Evolutionary conservation across 2,329 filamentous ascomycete genomes (phyloP), one percentile per base, ranked within the genome.

Genomic region (Aureobasidium lini): DNA sequence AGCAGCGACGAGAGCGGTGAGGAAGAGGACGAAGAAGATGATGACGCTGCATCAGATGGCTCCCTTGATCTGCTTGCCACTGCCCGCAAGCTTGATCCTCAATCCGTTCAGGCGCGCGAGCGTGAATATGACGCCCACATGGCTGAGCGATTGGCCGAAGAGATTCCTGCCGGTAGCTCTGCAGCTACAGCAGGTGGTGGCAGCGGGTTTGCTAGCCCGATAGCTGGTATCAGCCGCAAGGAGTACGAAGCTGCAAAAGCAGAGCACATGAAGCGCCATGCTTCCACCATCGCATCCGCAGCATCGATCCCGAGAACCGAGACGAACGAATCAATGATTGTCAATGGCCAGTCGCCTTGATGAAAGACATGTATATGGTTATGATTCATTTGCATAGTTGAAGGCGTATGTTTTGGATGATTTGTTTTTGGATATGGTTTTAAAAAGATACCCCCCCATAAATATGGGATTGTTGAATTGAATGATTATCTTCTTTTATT

Each of bases 111-210:
- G 15, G 68, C 65, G 4, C 70, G 69, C 18, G 77, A 79, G 63
- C 70, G 76, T 40, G 76, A 79, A 57, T 79, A 79, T 58, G 76
- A 79, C 46, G 72, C 74, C 4, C 70, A 73, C 10, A 67, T 78
- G 46, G 76, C 77, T 1, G 77, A 79, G 23, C 72, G 77, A 1
- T 66, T 80, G 0, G 75, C 76, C 0, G 76, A 79, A 36, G 75
- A 77, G 15, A 79, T 80, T 37, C 76, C 75, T 0, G 74, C 77
- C 1, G 77, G 77, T 11, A 78, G 75, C 53, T 77, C 74, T 10
- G 77, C 77, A 2, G 74, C 74, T 2, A 79, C 77, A 0, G 77
- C 76, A 3, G 77, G 75, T 4, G 77, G 77, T 9, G 77, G 77
- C 6, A 78, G 75, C 43, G 77, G 77, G 0, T 78, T 76, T 60